Conservation (phyloP, 2,329 filamentous ascomycete species). For the Trichoderma harzianum region DNA sequence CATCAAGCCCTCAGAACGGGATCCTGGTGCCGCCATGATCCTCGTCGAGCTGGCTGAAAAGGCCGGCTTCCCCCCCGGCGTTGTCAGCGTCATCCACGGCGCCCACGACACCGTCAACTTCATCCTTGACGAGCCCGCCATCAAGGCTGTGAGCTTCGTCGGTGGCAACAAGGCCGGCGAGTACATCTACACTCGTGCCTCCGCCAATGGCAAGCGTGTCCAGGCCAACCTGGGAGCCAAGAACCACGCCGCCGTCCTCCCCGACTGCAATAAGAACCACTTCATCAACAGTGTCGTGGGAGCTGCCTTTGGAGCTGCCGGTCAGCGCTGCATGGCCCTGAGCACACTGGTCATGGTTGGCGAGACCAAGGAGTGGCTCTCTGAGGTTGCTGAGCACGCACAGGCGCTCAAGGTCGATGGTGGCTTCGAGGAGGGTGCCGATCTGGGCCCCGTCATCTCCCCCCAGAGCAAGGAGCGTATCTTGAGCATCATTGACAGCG, state of each 20-base stretch:
- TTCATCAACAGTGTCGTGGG: conserved; percentile 80
- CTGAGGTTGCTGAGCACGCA: conserved; percentile 72
- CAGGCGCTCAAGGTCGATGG: conserved; percentile 72
- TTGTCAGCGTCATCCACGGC: conserved; percentile 80
- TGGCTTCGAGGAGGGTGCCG: conserved; percentile 76
- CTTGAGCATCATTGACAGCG: conserved; percentile 69
- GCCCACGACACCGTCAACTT: conserved; percentile 79
- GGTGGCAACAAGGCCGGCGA: conserved; percentile 85
- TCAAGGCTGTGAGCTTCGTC: conserved; percentile 86
- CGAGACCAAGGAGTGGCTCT: conserved; percentile 79
- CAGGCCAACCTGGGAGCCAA: conserved; percentile 86
- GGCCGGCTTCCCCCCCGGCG: conserved; percentile 77
- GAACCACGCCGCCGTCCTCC: conserved; percentile 81
- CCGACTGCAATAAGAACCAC: conserved; percentile 88
- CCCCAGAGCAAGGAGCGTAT: conserved; percentile 77
- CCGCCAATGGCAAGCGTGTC: conserved; percentile 82
- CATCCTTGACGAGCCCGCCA: conserved; percentile 77
- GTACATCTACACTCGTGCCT: conserved; percentile 77
- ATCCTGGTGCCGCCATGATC: conserved; percentile 82
- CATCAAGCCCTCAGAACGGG: conserved; percentile 82
- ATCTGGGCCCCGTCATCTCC: conserved; percentile 79
- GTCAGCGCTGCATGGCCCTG: conserved; percentile 83
- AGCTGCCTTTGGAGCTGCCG: conserved; percentile 80
- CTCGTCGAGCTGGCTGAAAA: conserved; percentile 74
- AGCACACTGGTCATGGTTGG: conserved; percentile 81